Conservation (phyloP, 1,139 yeast genomes). For the Hemisphaericaspora lyxosophila region DNA sequence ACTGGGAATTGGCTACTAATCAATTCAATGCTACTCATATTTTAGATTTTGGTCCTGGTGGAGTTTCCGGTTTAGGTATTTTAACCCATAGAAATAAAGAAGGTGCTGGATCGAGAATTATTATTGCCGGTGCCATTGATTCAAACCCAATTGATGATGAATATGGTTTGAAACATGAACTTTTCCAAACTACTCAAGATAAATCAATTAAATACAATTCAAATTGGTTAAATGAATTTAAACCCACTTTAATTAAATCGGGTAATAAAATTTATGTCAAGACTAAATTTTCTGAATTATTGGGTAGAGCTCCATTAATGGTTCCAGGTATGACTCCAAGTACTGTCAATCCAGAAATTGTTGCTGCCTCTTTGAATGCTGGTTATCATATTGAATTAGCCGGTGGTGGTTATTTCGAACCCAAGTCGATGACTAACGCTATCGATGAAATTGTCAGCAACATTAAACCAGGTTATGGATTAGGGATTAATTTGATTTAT, state of each 20-base stretch:
- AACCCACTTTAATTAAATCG: conserved; percentile 81
- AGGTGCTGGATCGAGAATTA: conserved; percentile 95
- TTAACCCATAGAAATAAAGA: conserved; percentile 96
- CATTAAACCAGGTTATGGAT: conserved; percentile 81
- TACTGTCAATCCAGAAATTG: conserved; percentile 91
- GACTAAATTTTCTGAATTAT: conserved; percentile 87
- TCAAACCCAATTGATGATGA: conserved; percentile 63
- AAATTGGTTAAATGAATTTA: conserved; percentile 87
- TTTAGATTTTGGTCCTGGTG: conserved; percentile 98
- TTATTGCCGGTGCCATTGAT: conserved; percentile 90
- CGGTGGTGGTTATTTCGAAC: conserved; percentile 95
- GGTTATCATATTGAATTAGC: conserved; percentile 98
- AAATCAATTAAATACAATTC: conserved; percentile 75
- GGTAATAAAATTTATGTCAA: conserved; percentile 68
- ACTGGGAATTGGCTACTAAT: conserved; percentile 90
- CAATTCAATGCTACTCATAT: conserved; percentile 76
- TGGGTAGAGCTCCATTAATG: conserved; percentile 95
- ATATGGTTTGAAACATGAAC: conserved; percentile 92
- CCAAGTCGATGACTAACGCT: conserved; percentile 70
- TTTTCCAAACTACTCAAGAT: conserved; percentile 65
- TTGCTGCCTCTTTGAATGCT: conserved; percentile 88
- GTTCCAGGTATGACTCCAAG: conserved; percentile 99
- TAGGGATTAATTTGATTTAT: conserved; percentile 87
- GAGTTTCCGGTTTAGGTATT: conserved; percentile 93
- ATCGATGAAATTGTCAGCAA: conserved; percentile 66